A percentile compares a stretch with the other conserved stretches of the same genome.
Evolutionary conservation across 2,329 filamentous ascomycete genomes (phyloP).

Genomic region (Exophiala alcalophila): DNA sequence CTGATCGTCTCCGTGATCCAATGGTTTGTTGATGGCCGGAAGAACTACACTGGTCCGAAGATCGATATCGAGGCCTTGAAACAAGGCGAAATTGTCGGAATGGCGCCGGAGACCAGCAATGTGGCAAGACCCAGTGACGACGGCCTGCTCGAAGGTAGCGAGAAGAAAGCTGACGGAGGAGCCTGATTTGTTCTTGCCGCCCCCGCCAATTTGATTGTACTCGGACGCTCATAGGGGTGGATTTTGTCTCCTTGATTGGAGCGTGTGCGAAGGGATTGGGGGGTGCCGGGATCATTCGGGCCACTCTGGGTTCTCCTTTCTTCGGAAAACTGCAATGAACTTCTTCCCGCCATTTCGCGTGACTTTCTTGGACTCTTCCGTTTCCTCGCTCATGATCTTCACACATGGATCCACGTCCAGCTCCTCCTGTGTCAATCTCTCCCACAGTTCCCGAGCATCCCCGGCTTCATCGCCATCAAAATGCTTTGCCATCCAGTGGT

Average conservation of each 20-base stretch:
- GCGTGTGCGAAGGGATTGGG: too few relatives aligned
- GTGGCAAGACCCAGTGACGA: constrained; percentile 10
- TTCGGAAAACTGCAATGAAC: constrained; percentile 82
- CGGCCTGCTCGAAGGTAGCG: constrained; percentile 7
- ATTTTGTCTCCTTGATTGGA: too few relatives aligned
- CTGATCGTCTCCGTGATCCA: constrained; percentile 56
- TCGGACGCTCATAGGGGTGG: too few relatives aligned
- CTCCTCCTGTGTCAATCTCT: constrained; percentile 61
- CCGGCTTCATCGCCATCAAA: constrained; percentile 54
- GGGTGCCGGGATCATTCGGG: constrained; percentile 14
- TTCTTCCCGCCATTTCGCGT: constrained; percentile 85
- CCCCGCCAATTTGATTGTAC: background rate
- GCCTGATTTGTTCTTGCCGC: background rate
- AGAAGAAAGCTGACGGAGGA: constrained; percentile 3
- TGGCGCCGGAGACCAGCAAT: constrained; percentile 18
- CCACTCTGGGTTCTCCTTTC: constrained; percentile 78
- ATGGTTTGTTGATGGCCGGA: constrained; percentile 60
- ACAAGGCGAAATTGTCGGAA: constrained; percentile 30
- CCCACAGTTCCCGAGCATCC: constrained; percentile 80
- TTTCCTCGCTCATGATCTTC: constrained; percentile 67
- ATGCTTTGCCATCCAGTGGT: constrained; percentile 54
- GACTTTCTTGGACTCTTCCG: constrained; percentile 97
- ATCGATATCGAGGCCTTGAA: constrained; percentile 41
- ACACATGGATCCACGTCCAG: constrained; percentile 58
- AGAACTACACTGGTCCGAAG: constrained; percentile 57